Evolutionary conservation across 2,329 filamentous ascomycete genomes (phyloP), one percentile per base, ranked within the genome.

Genomic region (Metarhizium humberi): DNA sequence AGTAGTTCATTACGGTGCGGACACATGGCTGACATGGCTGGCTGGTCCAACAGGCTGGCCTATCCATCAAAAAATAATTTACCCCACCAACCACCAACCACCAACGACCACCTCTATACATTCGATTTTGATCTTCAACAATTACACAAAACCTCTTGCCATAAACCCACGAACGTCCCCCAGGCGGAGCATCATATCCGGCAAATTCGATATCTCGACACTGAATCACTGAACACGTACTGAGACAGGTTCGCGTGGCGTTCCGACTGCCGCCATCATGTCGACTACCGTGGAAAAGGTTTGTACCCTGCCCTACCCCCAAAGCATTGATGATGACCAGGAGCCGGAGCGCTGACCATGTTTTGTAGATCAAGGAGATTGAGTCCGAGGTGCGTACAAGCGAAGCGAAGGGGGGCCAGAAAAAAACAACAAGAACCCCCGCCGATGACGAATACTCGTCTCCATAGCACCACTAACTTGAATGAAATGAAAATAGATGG

Each of bases 211-310:
- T 48, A 14, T 13, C 25, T 20, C 7, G 8, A 11, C 3, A 2
- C 7, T 13, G 20, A 48, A 4, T 14, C 14, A 30, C 18, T 48
- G 25, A 30, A 13, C n/a, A 30, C 25, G 20, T 48, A 30, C 20
- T 48, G 50, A 30, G 50, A 46, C 20, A 16, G 51, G 40, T 20
- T 52, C 42, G 55, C 46, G 42, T 6, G 46, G 46, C 36, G 55
- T 53, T 32, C 49, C 43, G n/a, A 55, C 45, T 60, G 53, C 58
- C 62, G 62, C 70, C 78, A 88, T 73, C 67, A 97, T 97, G 94
- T 81, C 92, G 80, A 97, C 92, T 58, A 97, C 92, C 46, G 91
- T 96, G 71, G 92, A 97, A 67, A 97, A 97, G 87, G 90, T 89
- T 70, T 63, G 6, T 20, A 20, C 8, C n/a, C 3, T 20, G 6